Conservation (phyloP, 2,329 filamentous ascomycete genomes). For the Ophiosphaerella korrae region DNA sequence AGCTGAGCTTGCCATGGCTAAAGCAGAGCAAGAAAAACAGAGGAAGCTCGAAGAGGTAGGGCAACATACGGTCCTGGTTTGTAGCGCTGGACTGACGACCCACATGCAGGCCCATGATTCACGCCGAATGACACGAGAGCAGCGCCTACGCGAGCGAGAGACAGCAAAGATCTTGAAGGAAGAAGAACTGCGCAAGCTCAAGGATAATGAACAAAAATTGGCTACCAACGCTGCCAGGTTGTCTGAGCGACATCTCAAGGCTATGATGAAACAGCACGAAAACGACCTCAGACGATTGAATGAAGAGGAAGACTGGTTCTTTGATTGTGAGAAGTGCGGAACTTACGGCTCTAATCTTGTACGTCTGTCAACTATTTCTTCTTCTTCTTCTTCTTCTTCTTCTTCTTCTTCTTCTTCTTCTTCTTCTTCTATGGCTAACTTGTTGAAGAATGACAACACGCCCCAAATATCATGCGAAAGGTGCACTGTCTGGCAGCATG, state of each 20-base stretch:
- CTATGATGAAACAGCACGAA: slow-evolving; percentile 79
- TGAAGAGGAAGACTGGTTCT: slow-evolving; percentile 82
- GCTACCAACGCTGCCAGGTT: slow-evolving; percentile 57
- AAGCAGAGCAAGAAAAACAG: slow-evolving; percentile 62
- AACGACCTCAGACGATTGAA: slow-evolving; percentile 74
- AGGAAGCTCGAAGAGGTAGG: slow-evolving; percentile 69
- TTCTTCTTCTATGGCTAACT: slow-evolving; percentile 17
- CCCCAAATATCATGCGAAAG: slow-evolving; percentile 93
- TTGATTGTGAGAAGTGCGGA: slow-evolving; percentile 88
- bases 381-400: background rate
- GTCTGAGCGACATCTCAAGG: slow-evolving; percentile 80
- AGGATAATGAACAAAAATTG: slow-evolving; percentile 71
- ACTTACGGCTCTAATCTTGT: slow-evolving; percentile 80
- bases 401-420: background rate
- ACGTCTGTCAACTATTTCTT: slow-evolving; percentile 23
- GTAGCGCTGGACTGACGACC: slow-evolving; percentile 26
- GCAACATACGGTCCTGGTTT: background rate
- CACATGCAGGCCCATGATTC: slow-evolving; percentile 69
- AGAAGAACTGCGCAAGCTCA: slow-evolving; percentile 78
- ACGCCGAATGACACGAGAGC: slow-evolving; percentile 81
- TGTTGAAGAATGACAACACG: slow-evolving; percentile 76
- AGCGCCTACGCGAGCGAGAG: slow-evolving; percentile 84
- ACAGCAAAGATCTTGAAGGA: slow-evolving; percentile 81
- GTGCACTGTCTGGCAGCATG: slow-evolving; percentile 97
- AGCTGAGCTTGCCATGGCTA: slow-evolving; percentile 67